Percentiles rank a stretch among this genome's conserved stretches.
phyloP scores from a whole-genome alignment of 805 yeast genomes.

The Wickerhamiella kazuoi region DNA sequence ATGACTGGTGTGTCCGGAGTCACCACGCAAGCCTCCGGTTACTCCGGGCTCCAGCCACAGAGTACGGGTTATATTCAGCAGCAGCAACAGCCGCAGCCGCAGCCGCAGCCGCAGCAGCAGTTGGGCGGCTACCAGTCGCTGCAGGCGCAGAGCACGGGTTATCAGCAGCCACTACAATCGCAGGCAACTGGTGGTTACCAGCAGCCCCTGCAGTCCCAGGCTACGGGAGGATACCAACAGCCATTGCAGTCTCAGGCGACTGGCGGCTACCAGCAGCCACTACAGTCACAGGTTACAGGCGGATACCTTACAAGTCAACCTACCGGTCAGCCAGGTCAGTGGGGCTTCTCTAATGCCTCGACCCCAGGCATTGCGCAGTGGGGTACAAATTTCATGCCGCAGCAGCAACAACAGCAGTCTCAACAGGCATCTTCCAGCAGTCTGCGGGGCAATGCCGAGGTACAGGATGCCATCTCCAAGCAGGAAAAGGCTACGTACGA shows the following conservation, averaged over 20 bases:
- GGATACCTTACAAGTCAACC: slow-evolving; percentile 24
- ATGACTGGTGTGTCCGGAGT: slow-evolving; percentile 20
- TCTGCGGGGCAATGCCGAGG: slow-evolving; percentile 31
- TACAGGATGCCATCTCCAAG: slow-evolving; percentile 68
- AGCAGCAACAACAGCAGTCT: slow-evolving; percentile 9
- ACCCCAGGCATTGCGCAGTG: slow-evolving; percentile 52
- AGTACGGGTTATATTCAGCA: slow-evolving; percentile 12
- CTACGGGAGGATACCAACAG: slow-evolving; percentile 27
- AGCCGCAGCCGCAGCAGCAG: slow-evolving; percentile 11
- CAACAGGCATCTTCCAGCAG: neutral
- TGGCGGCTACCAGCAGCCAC: slow-evolving; percentile 13
- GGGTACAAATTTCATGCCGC: slow-evolving; percentile 51
- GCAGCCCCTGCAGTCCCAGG: slow-evolving; percentile 23
- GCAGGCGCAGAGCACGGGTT: slow-evolving; percentile 12
- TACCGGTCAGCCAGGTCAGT: slow-evolving; percentile 57
- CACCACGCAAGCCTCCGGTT: slow-evolving; percentile 12
- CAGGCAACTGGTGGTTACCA: slow-evolving; percentile 19
- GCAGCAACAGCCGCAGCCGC: slow-evolving; percentile 6
- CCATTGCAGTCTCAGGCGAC: slow-evolving; percentile 12
- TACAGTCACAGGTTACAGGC: slow-evolving; percentile 18
- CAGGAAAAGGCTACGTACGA: slow-evolving; percentile 78
- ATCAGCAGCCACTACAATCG: slow-evolving; percentile 8
- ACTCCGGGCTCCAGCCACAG: slow-evolving; percentile 3
- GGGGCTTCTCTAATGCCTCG: slow-evolving; percentile 64
- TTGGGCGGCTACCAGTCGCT: slow-evolving; percentile 13